These are phyloP conservation scores for Amauroascus verrucosus DNA, from an alignment of 2,329 filamentous ascomycete species.

Conservation along the genomic window DNA sequence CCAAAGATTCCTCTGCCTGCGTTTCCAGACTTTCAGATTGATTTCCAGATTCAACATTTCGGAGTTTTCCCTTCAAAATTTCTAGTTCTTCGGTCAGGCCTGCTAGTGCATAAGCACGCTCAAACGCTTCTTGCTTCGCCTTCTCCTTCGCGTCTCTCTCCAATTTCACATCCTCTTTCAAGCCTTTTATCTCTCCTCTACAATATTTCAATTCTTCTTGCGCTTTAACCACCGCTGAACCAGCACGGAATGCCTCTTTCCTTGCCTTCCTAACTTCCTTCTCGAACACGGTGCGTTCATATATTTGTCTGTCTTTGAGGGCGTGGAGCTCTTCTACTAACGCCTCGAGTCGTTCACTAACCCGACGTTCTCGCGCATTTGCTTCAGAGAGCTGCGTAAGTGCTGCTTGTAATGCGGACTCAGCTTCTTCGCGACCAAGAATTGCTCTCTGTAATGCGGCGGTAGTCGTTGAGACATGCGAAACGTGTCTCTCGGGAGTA, in stretches of 20 bases:
- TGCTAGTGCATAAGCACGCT: conserved; percentile 38
- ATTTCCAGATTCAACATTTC: conserved; percentile 31
- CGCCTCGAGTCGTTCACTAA: conserved; percentile 37
- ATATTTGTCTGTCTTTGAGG: conserved; percentile 42
- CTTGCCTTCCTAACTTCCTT: conserved; percentile 47
- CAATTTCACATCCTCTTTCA: conserved; percentile 44
- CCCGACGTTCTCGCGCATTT: conserved; percentile 35
- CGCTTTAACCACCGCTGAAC: conserved; percentile 44
- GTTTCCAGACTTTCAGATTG: conserved; percentile 27
- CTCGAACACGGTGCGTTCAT: conserved; percentile 43
- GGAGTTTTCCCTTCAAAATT: conserved; percentile 34
- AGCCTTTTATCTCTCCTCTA: conserved; percentile 37
- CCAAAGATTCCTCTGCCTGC: conserved; percentile 23
- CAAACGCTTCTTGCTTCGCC: conserved; percentile 39
- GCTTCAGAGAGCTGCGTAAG: conserved; percentile 34
- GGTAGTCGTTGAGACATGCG: conserved; percentile 29
- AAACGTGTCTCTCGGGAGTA: conserved; percentile 24
- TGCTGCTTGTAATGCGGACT: conserved; percentile 28
- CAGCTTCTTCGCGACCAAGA: conserved; percentile 39
- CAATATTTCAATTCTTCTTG: conserved; percentile 43
- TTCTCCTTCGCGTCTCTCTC: conserved; percentile 40
- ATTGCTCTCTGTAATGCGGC: conserved; percentile 38
- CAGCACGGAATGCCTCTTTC: conserved; percentile 50
- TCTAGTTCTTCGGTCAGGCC: conserved; percentile 38
- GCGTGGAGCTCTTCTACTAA: conserved; percentile 44